phyloP scores from a whole-genome alignment of 331 rosid species.

The Erythrophleum ivorense region DNA sequence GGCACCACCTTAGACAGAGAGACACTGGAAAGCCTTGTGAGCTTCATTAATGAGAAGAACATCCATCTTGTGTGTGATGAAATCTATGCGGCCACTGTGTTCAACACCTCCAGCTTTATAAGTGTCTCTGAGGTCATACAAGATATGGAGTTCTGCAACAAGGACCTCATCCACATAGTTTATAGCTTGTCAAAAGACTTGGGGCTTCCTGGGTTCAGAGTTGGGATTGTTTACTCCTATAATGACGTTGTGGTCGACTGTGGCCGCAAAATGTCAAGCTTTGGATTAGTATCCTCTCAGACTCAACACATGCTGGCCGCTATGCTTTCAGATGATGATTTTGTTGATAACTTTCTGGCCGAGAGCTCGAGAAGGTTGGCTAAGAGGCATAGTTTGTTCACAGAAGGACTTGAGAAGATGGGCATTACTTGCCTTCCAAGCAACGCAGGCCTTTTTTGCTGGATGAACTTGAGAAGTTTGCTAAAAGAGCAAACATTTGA shows the following conservation, averaged over 20 bases:
- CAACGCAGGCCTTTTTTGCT: constrained; percentile 38
- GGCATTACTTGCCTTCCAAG: constrained; percentile 47
- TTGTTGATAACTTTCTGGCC: neutral
- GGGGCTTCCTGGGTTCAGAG: constrained; percentile 89
- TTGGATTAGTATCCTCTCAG: neutral
- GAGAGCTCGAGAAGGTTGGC: constrained; percentile 15
- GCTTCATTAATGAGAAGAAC: neutral
- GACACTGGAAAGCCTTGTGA: neutral
- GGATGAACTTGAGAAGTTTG: constrained; percentile 81
- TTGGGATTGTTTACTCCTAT: constrained; percentile 85
- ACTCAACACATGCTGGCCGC: neutral
- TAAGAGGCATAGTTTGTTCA: neutral
- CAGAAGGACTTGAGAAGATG: constrained; percentile 33
- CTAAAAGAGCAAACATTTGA: constrained; percentile 62
- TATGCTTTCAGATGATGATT: constrained; percentile 11
- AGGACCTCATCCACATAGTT: constrained; percentile 67
- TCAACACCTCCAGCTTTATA: constrained; percentile 48
- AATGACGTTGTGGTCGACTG: constrained; percentile 58
- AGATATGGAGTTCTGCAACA: neutral
- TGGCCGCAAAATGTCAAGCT: constrained; percentile 77
- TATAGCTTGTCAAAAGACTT: constrained; percentile 85
- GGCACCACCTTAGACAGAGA: neutral
- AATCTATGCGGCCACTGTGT: constrained; percentile 77
- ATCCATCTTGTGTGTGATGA: constrained; percentile 63
- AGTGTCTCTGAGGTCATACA: constrained; percentile 68